A percentile compares a stretch with the other conserved stretches of the same genome.
Evolutionary conservation across 768 basidiomycete species (phyloP).

Genomic region (Paxillus involutus): DNA sequence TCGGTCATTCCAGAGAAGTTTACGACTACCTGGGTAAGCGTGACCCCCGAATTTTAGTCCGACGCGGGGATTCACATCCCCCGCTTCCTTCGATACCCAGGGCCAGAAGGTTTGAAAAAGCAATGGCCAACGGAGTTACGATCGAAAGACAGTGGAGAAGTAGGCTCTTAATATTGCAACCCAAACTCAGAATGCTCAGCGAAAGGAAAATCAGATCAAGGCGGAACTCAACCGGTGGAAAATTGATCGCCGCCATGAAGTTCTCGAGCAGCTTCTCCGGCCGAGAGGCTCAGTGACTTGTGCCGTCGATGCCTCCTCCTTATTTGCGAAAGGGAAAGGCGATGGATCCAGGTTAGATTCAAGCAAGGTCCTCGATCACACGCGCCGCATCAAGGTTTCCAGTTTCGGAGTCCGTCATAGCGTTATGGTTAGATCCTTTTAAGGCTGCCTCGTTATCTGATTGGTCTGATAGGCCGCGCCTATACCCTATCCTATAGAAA

Average conservation of each 20-base stretch:
- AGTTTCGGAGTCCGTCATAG: constrained; percentile 42
- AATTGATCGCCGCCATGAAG: constrained; percentile 36
- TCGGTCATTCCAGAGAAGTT: constrained; percentile 49
- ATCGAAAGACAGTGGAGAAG: constrained; percentile 48
- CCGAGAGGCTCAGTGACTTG: constrained; percentile 46
- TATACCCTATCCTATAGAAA: constrained; percentile 39
- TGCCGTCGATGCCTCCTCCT: constrained; percentile 48
- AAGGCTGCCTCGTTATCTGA: constrained; percentile 12
- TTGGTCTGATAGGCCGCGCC: constrained; percentile 19
- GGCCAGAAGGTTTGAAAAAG: constrained; percentile 39
- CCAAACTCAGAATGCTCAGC: constrained; percentile 18
- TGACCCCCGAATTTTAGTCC: constrained; percentile 6
- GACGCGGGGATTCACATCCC: constrained; percentile 6
- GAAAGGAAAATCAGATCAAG: constrained; percentile 43
- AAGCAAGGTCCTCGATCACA: constrained; percentile 31
- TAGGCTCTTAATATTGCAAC: constrained; percentile 28
- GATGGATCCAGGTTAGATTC: constrained; percentile 27
- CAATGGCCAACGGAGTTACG: constrained; percentile 47
- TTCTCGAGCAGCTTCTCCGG: constrained; percentile 39
- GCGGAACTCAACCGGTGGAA: constrained; percentile 41
- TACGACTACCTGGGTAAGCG: constrained; percentile 70
- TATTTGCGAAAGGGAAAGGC: constrained; percentile 40
- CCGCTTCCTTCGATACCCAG: constrained; percentile 17
- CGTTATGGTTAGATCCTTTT: constrained; percentile 39
- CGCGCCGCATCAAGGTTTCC: constrained; percentile 36